Base-by-base conservation (phyloP, 495 filamentous ascomycete species). In the Neurospora africana region DNA sequence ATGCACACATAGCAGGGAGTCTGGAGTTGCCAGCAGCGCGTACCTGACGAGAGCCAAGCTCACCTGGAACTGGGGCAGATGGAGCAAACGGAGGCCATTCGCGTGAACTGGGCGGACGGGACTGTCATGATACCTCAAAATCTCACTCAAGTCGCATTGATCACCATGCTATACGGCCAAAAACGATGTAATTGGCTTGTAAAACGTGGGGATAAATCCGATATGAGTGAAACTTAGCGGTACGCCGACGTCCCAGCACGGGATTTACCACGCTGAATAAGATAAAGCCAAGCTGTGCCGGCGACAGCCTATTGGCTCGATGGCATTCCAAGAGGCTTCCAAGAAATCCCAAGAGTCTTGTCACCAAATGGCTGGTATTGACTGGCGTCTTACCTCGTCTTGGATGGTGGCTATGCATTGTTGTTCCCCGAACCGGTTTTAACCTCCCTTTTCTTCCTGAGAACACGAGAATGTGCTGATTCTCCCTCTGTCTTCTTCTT, bases 331-430 rank as follows among this genome's bases (percentile, higher is more conserved):
- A 72, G 53, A 65, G 53, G 27, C 70, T 39, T 40, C 68, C 72
- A 69, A 74, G 71, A 69, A 65, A 65, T 33, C 53, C 53, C 53
- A 65, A 65, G 53, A 65, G 33, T 65, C 53, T 65, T 65, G 53
- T 65, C 53, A 65, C 53, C 27, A 65, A 65, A 65, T 65, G 53
- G 53, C 53, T 65, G 53, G 53, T 27, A 8, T 33, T 65, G 53
- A 7, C 27, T 65, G 53, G 53, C 53, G 53, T 65, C 53, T 17
- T 8, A 33, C 53, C 53, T 65, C 70, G 30, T 73, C 72, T 74
- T 74, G 73, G 75, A 65, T 6, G 27, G 75, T 74, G 76, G 76
- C 76, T 73, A 70, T 78, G 76, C 75, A 47, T 2, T 5, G 47
- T 65, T 65, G 53, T 15, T 65, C 21, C 47, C 47, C 47, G 47